Evolutionary conservation across 148 eudicot species (phyloP), one percentile per base, ranked within the genome.

Genomic region (Amaranthus hypochondriacus): DNA sequence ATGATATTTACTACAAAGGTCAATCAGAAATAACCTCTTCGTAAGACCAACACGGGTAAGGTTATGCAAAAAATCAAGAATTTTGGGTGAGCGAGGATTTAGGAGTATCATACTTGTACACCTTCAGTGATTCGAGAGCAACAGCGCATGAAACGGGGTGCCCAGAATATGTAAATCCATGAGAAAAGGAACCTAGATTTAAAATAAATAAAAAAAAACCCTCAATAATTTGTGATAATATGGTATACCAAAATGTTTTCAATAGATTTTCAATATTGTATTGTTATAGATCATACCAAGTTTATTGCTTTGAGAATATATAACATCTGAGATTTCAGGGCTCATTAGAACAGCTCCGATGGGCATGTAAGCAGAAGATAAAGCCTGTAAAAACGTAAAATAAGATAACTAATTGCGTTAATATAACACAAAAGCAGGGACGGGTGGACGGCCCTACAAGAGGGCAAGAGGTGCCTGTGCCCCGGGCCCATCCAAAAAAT

Each of bases 71-170:
- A 56, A 57, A 48, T 28, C 53, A 67, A 68, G 18, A 54, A 47
- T 66, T 39, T 14, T 60, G 13, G 49, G 56, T 5, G 58, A 21
- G 54, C 5, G 73, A 73, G 61, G 65, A 14, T 50, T 6, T 61
- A 71, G 49, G 79, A 74, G 52, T 47, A 68, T 53, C 91, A 82
- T 94, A 94, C 98, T 94, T 90, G 88, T 94, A 94, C 48, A 94
- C 77, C 84, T 85, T 94, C 80, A 94, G 77, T 39, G 98, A 64
- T 87, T 94, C 97, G 69, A 94, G 77, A 71, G 98, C 97, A 61
- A 94, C 98, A 80, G 98, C 97, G 75, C 98, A 94, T 14, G 98
- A 60, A 59, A 94, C 98, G 13, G 98, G 98, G 70, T 94, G 98
- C 48, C 98, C 98, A 18, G 97, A 92, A 77, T 94, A 94, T 47